Evolutionary conservation across 805 yeast genomes (phyloP).

Genomic region (Ogataea trehaloabstinens): DNA sequence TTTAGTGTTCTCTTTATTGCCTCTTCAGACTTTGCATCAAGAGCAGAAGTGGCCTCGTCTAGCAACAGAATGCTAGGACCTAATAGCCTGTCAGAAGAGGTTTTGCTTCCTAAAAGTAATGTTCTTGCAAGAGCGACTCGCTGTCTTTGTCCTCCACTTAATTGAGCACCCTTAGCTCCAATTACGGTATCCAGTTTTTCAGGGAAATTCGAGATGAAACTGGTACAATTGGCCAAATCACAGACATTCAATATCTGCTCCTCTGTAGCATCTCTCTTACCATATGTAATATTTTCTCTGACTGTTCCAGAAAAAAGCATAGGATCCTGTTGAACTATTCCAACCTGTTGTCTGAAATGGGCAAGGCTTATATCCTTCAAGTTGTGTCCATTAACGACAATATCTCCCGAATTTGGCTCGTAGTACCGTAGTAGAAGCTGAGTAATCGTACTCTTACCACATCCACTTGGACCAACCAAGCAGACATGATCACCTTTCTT

Average conservation of each 20-base stretch:
- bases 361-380: slow-evolving; percentile 67
- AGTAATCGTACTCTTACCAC: slow-evolving; percentile 89
- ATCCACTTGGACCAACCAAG: slow-evolving; percentile 95
- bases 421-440: slow-evolving; percentile 79
- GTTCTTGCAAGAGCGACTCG: slow-evolving; percentile 90
- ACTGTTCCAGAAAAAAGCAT: slow-evolving; percentile 82
- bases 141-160: slow-evolving; percentile 95
- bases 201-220: slow-evolving; percentile 74
- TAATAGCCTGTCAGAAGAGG: slow-evolving; percentile 24
- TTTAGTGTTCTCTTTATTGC: slow-evolving; percentile 73
- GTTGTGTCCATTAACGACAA: slow-evolving; percentile 62
- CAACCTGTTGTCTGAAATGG: slow-evolving; percentile 67
- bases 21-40: slow-evolving; percentile 86
- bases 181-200: slow-evolving; percentile 77
- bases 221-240: slow-evolving; percentile 67
- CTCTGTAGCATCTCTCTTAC: slow-evolving; percentile 57
- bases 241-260: slow-evolving; percentile 61
- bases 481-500: slow-evolving; percentile 85
- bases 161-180: slow-evolving; percentile 84
- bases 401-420: slow-evolving; percentile 67
- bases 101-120: slow-evolving; percentile 48
- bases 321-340: slow-evolving; percentile 95
- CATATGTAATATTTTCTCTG: slow-evolving; percentile 79
- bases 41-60: slow-evolving; percentile 94
- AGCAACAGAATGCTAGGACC: slow-evolving; percentile 78